Evolutionary conservation across 2,329 filamentous ascomycete genomes (phyloP).

Genomic region (Chaetomium sp.): DNA sequence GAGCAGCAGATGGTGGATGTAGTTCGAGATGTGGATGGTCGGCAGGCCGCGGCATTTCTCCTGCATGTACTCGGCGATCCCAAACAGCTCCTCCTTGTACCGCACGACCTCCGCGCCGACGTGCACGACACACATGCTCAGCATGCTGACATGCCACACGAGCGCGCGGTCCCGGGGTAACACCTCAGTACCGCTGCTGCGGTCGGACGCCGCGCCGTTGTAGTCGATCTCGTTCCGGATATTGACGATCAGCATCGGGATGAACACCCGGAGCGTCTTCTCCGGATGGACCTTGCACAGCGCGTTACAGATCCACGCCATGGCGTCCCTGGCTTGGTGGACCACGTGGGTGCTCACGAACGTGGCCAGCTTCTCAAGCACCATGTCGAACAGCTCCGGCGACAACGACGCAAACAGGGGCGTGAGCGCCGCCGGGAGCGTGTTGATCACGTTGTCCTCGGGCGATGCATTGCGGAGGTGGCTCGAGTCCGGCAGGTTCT

Average conservation of each 20-base stretch:
- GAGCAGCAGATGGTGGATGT: slow-evolving; percentile 89
- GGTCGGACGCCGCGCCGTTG: slow-evolving; percentile 89
- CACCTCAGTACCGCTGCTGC: slow-evolving; percentile 89
- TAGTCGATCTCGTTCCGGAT: slow-evolving; percentile 96
- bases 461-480: slow-evolving; percentile 84
- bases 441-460: slow-evolving; percentile 96
- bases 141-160: slow-evolving; percentile 94
- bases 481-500: slow-evolving; percentile 88
- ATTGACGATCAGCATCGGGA: slow-evolving; percentile 83
- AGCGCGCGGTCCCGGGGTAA: slow-evolving; percentile 85
- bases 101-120: slow-evolving; percentile 84
- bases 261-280: slow-evolving; percentile 83
- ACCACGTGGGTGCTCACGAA: slow-evolving; percentile 94
- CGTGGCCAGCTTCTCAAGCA: slow-evolving; percentile 81
- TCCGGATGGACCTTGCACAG: slow-evolving; percentile 93
- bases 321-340: slow-evolving; percentile 91
- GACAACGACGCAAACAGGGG: slow-evolving; percentile 87
- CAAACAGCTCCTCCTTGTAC: slow-evolving; percentile 82
- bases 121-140: slow-evolving; percentile 97
- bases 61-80: slow-evolving; percentile 94
- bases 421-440: slow-evolving; percentile 81
- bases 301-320: slow-evolving; percentile 97
- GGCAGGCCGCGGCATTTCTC: slow-evolving; percentile 88
- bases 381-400: slow-evolving; percentile 86
- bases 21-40: slow-evolving; percentile 94